Percentiles rank a stretch among this genome's conserved stretches.
These are phyloP conservation scores for Pneumocystis canis DNA, from an alignment of 1,139 yeast species.

Conservation along the genomic window DNA sequence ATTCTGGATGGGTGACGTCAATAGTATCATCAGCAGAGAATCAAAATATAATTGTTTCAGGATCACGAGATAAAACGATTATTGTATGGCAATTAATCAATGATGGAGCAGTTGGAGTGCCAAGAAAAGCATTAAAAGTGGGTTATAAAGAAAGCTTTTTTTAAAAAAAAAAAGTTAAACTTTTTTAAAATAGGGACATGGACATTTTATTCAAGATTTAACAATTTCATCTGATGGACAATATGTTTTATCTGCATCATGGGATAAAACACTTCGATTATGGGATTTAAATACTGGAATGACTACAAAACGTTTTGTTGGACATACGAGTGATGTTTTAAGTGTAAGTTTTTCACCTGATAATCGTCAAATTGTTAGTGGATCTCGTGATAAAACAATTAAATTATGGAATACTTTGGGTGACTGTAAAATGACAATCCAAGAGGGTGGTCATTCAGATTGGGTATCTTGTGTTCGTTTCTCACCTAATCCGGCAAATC, in stretches of 20 bases:
- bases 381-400: constrained; percentile 98
- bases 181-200: constrained; percentile 58
- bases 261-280: constrained; percentile 98
- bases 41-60: constrained; percentile 96
- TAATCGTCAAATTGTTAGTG: constrained; percentile 97
- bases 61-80: constrained; percentile 97
- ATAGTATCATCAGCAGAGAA: constrained; percentile 96
- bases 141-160: background rate
- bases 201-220: constrained; percentile 97
- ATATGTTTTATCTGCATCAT: constrained; percentile 96
- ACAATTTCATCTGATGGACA: constrained; percentile 97
- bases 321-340: constrained; percentile 95
- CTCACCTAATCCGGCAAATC: constrained; percentile 52
- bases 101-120: constrained; percentile 95
- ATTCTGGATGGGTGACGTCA: constrained; percentile 84
- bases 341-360: constrained; percentile 93
- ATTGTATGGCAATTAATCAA: constrained; percentile 84
- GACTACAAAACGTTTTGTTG: constrained; percentile 89
- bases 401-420: constrained; percentile 99
- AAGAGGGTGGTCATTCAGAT: constrained; percentile 75
- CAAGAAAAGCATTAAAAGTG: constrained; percentile 78
- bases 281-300: constrained; percentile 96
- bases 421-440: constrained; percentile 88
- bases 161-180: background rate
- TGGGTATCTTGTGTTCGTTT: constrained; percentile 98